Conservation (phyloP, 768 basidiomycete species). For the Amanita molliuscula region DNA sequence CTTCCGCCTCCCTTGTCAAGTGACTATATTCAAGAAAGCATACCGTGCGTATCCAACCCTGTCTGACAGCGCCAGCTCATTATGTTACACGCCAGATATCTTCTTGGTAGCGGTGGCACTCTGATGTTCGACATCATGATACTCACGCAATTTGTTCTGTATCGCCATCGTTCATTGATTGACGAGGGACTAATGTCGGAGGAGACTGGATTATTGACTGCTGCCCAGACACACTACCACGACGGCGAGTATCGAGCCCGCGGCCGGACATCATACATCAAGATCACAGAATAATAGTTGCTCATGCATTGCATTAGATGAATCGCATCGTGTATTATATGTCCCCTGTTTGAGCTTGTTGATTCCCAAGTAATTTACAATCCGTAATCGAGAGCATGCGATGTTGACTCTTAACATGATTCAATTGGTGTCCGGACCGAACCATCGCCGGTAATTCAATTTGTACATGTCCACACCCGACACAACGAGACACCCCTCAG, state of each 20-base stretch:
- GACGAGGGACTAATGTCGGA: constrained; percentile 11
- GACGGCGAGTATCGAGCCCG: background rate
- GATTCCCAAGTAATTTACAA: background rate
- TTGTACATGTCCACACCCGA: background rate
- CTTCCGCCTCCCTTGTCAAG: constrained; percentile 50
- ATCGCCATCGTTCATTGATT: constrained; percentile 31
- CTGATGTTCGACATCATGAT: constrained; percentile 91
- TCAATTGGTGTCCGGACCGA: background rate
- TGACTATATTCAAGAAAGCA: constrained; percentile 66
- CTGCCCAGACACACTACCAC: constrained; percentile 12
- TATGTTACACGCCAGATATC: constrained; percentile 41
- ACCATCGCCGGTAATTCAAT: constrained; percentile 1
- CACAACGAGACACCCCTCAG: constrained; percentile 13
- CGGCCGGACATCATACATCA: background rate
- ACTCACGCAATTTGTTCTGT: constrained; percentile 75
- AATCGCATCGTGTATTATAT: background rate
- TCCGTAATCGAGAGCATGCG: background rate
- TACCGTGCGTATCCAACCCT: constrained; percentile 66
- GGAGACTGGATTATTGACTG: constrained; percentile 36
- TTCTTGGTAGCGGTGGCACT: constrained; percentile 89
- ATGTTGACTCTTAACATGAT: background rate
- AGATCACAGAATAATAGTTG: background rate
- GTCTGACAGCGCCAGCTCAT: constrained; percentile 3
- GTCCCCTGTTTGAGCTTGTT: constrained; percentile 4
- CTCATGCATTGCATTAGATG: background rate